phyloP scores from a whole-genome alignment of 805 yeast species.

The Candida xyloterini region DNA sequence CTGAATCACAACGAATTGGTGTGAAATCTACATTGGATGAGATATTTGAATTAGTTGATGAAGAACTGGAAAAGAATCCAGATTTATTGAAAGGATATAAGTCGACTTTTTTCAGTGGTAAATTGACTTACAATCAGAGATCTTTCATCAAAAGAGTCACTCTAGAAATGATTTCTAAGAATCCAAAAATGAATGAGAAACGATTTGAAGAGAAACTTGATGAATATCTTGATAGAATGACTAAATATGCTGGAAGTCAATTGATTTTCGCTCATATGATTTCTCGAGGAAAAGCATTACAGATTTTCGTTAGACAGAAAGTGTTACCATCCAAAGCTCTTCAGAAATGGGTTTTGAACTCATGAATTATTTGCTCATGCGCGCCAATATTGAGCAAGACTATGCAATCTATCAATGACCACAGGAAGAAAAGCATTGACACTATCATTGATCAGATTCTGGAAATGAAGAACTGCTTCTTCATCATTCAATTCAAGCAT shows the following conservation, averaged over 20 bases:
- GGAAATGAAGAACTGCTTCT: constrained; percentile 94
- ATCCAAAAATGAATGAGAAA: constrained; percentile 21
- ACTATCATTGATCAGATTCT: constrained; percentile 87
- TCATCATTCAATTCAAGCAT: constrained; percentile 92
- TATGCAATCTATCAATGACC: constrained; percentile 91
- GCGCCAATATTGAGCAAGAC: constrained; percentile 97
- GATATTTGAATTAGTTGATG: constrained; percentile 18
- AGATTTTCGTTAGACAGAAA: constrained; percentile 25
- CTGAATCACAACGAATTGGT: constrained; percentile 12
- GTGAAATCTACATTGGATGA: constrained; percentile 17
- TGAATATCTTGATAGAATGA: constrained; percentile 15
- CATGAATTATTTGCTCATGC: constrained; percentile 43
- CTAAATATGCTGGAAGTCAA: constrained; percentile 28
- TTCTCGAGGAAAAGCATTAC: constrained; percentile 26
- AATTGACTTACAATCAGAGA: constrained; percentile 25
- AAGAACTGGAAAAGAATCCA: constrained; percentile 11
- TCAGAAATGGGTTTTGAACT: constrained; percentile 13
- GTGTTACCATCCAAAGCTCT: constrained; percentile 25
- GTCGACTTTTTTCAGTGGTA: constrained; percentile 10
- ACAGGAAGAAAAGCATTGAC: constrained; percentile 92
- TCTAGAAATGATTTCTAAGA: constrained; percentile 17
- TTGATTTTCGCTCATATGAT: constrained; percentile 32
- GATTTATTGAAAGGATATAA: constrained; percentile 8
- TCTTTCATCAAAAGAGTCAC: constrained; percentile 18
- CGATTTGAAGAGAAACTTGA: constrained; percentile 18